phyloP scores from a whole-genome alignment of 2,329 filamentous ascomycete species.

The Apiospora koreana region DNA sequence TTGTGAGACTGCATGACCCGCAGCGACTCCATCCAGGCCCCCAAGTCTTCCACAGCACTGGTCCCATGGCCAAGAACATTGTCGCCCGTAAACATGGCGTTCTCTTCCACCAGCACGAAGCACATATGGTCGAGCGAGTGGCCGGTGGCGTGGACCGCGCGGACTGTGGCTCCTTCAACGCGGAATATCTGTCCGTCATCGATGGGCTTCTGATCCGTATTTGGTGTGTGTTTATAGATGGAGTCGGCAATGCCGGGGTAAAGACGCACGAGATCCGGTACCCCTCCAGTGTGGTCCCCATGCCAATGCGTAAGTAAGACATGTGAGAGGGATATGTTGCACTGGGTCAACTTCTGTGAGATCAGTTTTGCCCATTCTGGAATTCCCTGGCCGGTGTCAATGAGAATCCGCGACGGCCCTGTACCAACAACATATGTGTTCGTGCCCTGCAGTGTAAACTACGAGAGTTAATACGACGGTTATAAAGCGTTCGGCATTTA shows the following conservation, averaged over 20 bases:
- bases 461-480: too few relatives aligned
- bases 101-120: constrained; percentile 73
- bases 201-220: constrained; percentile 52
- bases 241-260: constrained; percentile 56
- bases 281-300: constrained; percentile 76
- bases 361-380: constrained; percentile 63
- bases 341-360: constrained; percentile 28
- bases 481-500: too few relatives aligned
- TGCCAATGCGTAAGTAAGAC: constrained; percentile 91
- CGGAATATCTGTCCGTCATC: constrained; percentile 50
- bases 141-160: constrained; percentile 48
- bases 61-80: constrained; percentile 85
- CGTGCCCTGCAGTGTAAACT: constrained; percentile 75
- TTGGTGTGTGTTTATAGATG: constrained; percentile 67
- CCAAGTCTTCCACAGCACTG: constrained; percentile 76
- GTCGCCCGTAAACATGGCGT: constrained; percentile 83
- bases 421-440: constrained; percentile 93
- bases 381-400: constrained; percentile 87
- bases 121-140: constrained; percentile 82
- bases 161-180: constrained; percentile 40
- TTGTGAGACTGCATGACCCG: constrained; percentile 65
- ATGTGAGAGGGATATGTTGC: constrained; percentile 38
- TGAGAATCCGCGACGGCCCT: constrained; percentile 71
- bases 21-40: constrained; percentile 57
- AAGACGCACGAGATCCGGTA: constrained; percentile 64